phyloP scores from a whole-genome alignment of 2,329 filamentous ascomycete species.

The Hypoxylon sp. region DNA sequence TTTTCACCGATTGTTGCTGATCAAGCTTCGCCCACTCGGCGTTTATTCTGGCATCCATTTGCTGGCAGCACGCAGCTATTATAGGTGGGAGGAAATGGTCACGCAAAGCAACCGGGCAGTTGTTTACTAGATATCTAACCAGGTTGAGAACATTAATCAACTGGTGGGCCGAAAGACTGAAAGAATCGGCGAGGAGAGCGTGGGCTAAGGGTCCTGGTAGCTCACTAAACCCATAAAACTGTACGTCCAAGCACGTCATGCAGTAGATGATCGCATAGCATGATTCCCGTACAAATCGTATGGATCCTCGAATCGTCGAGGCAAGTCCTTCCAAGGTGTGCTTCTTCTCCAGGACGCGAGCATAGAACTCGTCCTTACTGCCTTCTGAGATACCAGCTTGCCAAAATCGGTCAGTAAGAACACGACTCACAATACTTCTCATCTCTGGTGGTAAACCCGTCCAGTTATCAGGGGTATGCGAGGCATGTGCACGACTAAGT shows the following conservation, averaged over 20 bases:
- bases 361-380: conserved; percentile 97
- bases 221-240: conserved; percentile 92
- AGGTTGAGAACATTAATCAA: conserved; percentile 93
- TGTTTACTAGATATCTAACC: conserved; percentile 88
- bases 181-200: conserved; percentile 86
- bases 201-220: conserved; percentile 86
- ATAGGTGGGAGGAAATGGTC: conserved; percentile 88
- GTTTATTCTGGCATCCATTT: conserved; percentile 89
- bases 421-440: conserved; percentile 81
- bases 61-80: conserved; percentile 83
- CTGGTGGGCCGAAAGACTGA: conserved; percentile 90
- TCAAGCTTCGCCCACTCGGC: conserved; percentile 87
- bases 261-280: conserved; percentile 96
- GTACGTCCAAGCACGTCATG: conserved; percentile 86
- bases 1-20: conserved; percentile 71
- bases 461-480: conserved; percentile 91
- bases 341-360: conserved; percentile 89
- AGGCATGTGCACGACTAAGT: conserved; percentile 85
- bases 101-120: conserved; percentile 85
- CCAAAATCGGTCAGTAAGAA: conserved; percentile 97
- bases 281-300: conserved; percentile 91
- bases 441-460: conserved; percentile 80
- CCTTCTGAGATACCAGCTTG: conserved; percentile 97
- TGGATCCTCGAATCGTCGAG: conserved; percentile 89
- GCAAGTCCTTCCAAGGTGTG: conserved; percentile 92